phyloP scores from a whole-genome alignment of 1,284 basidiomycete species.

The Malassezia equina region DNA sequence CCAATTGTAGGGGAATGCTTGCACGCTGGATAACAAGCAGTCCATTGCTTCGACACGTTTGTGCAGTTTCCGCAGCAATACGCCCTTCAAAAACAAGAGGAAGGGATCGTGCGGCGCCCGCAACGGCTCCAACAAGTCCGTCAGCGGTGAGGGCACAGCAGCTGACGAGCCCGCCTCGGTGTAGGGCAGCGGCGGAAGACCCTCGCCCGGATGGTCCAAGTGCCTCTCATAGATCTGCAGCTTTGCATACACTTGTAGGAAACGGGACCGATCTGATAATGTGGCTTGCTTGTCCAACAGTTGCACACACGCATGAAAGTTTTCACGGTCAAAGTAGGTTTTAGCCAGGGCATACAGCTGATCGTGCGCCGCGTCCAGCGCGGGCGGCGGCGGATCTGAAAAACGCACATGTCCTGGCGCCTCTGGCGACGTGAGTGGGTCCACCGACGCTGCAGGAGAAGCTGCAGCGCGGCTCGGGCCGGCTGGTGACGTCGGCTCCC shows the following conservation, averaged over 20 bases:
- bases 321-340: conserved; percentile 65
- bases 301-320: conserved; percentile 64
- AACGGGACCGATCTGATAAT: conserved; percentile 56
- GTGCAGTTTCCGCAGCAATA: conserved; percentile 40
- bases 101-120: conserved; percentile 31
- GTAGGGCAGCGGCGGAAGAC: conserved; percentile 20
- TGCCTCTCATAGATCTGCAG: conserved; percentile 55
- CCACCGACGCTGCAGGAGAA: not conserved
- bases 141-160: conserved; percentile 14
- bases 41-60: conserved; percentile 64
- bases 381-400: not conserved
- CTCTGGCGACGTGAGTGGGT: conserved; percentile 1
- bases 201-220: conserved; percentile 27
- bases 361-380: not conserved
- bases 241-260: conserved; percentile 68
- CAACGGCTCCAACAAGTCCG: conserved; percentile 34
- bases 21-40: conserved; percentile 65
- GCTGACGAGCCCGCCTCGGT: conserved; percentile 1
- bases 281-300: conserved; percentile 21
- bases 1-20: conserved; percentile 88
- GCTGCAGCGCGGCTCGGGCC: not conserved
- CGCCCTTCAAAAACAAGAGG: conserved; percentile 43
- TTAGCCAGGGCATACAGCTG: conserved; percentile 60
- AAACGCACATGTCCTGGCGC: conserved; percentile 5
- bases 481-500: conserved; percentile 1